Evolutionary conservation across 192 early-diverging fungal species (phyloP).

Genomic region (Thoreauomyces humboldtii): DNA sequence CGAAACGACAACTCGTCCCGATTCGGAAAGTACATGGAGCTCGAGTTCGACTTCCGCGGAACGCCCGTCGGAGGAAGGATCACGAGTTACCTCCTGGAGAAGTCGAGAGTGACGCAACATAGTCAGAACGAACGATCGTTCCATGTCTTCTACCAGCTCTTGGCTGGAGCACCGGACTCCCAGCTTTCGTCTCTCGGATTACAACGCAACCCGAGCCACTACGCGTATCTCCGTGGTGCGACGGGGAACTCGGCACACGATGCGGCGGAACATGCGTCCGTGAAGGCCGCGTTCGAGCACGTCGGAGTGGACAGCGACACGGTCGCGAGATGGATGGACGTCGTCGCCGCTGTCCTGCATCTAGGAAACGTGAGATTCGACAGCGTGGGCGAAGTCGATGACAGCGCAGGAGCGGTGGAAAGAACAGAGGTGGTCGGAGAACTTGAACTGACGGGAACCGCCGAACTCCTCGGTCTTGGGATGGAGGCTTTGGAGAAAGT

Average conservation of each 20-base stretch:
- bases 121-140: slow-evolving; percentile 91
- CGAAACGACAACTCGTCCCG: slow-evolving; percentile 98
- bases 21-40: slow-evolving; percentile 98
- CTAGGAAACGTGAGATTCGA: slow-evolving; percentile 87
- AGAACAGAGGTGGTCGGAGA: slow-evolving; percentile 7
- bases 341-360: slow-evolving; percentile 86
- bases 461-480: slow-evolving; percentile 18
- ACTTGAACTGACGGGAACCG: slow-evolving; percentile 9
- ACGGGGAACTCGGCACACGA: too few relatives aligned
- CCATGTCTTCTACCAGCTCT: slow-evolving; percentile 97
- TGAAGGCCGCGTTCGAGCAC: slow-evolving; percentile 16
- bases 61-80: slow-evolving; percentile 95
- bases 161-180: slow-evolving; percentile 58
- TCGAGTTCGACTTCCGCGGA: slow-evolving; percentile 87
- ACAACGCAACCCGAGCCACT: neutral
- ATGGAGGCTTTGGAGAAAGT: neutral
- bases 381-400: slow-evolving; percentile 63
- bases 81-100: slow-evolving; percentile 96
- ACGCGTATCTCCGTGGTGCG: slow-evolving; percentile 22
- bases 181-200: slow-evolving; percentile 34
- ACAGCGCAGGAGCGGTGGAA: slow-evolving; percentile 15
- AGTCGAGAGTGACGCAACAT: slow-evolving; percentile 93
- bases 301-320: slow-evolving; percentile 66
- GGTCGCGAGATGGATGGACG: slow-evolving; percentile 74
- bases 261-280: neutral